Percentiles rank a stretch among this genome's conserved stretches.
Conservation (phyloP, 768 basidiomycete species). For the Cubamyces sp. region DNA sequence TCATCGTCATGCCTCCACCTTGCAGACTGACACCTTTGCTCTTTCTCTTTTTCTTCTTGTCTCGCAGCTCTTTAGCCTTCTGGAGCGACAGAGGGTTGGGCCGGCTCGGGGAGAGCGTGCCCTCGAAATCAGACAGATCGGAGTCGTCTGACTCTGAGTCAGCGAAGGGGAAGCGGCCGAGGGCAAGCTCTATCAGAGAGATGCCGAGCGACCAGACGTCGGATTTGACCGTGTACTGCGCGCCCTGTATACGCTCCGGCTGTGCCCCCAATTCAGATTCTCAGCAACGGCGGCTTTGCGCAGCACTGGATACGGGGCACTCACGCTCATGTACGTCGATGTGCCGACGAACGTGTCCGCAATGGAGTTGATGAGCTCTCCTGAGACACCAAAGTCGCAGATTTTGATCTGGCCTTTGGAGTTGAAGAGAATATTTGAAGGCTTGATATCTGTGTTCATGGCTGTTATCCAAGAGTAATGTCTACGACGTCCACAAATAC, state of each 20-base stretch:
- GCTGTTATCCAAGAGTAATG: neutral
- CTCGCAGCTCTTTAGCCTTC: constrained; percentile 40
- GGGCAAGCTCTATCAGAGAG: constrained; percentile 93
- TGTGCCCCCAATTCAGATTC: constrained; percentile 38
- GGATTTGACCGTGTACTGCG: constrained; percentile 97
- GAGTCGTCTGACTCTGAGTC: constrained; percentile 79
- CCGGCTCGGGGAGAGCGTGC: constrained; percentile 75
- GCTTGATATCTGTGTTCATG: constrained; percentile 84
- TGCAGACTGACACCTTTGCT: constrained; percentile 92
- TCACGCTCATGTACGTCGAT: constrained; percentile 98
- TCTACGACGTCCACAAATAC: constrained; percentile 33
- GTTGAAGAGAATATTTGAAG: constrained; percentile 95
- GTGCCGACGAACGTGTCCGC: constrained; percentile 99
- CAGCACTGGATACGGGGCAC: constrained; percentile 35
- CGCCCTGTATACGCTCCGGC: constrained; percentile 99
- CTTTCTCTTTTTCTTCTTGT: constrained; percentile 82
- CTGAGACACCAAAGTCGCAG: constrained; percentile 98
- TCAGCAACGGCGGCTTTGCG: neutral
- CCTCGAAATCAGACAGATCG: constrained; percentile 77
- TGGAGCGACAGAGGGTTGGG: constrained; percentile 50
- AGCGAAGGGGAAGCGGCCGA: constrained; percentile 96
- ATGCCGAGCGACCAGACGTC: constrained; percentile 99
- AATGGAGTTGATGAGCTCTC: constrained; percentile 97
- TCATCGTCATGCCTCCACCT: constrained; percentile 97
- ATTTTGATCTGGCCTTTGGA: constrained; percentile 97